Percentiles rank a stretch among this genome's conserved stretches.
These are phyloP conservation scores for Wallacemonas sp. DNA, from an alignment of 208 protist genomes.

Conservation along the genomic window DNA sequence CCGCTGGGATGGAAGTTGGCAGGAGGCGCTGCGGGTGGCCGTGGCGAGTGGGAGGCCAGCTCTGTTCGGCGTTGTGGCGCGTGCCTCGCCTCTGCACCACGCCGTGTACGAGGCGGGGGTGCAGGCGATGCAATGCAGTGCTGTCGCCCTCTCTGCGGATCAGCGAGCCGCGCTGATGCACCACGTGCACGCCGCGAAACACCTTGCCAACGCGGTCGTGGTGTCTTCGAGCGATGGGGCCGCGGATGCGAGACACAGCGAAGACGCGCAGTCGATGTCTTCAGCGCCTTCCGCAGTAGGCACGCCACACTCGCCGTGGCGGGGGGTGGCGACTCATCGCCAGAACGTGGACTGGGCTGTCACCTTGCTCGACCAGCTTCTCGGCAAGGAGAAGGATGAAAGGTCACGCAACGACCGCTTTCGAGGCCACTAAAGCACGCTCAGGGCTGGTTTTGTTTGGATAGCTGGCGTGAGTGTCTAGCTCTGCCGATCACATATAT, in stretches of 20 bases:
- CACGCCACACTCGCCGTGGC: too few relatives aligned
- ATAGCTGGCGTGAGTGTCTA: too few relatives aligned
- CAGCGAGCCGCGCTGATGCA: slow-evolving; percentile 38
- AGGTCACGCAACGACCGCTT: too few relatives aligned
- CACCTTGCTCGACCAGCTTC: slow-evolving; percentile 35
- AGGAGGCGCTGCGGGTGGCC: slow-evolving; percentile 55
- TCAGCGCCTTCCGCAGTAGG: too few relatives aligned
- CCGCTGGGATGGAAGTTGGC: slow-evolving; percentile 70
- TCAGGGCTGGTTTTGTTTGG: too few relatives aligned
- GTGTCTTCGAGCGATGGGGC: too few relatives aligned
- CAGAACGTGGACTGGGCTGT: slow-evolving; percentile 2
- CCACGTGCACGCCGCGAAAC: slow-evolving; percentile 19
- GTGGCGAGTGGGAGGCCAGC: slow-evolving; percentile 33
- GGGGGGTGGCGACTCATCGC: too few relatives aligned
- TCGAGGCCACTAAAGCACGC: too few relatives aligned
- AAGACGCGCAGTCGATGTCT: too few relatives aligned
- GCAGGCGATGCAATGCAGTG: slow-evolving; percentile 1
- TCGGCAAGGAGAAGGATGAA: slow-evolving; percentile 12
- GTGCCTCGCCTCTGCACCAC: slow-evolving; percentile 31
- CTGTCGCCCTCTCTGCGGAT: slow-evolving; percentile 21
- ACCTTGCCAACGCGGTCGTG: slow-evolving; percentile 21
- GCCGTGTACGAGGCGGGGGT: slow-evolving; percentile 33
- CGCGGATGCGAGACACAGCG: too few relatives aligned
- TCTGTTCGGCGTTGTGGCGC: slow-evolving; percentile 36
- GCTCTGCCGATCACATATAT: too few relatives aligned